These are phyloP conservation scores for Wallacemonas sp. DNA, from an alignment of 208 protist genomes.

Conservation along the genomic window DNA sequence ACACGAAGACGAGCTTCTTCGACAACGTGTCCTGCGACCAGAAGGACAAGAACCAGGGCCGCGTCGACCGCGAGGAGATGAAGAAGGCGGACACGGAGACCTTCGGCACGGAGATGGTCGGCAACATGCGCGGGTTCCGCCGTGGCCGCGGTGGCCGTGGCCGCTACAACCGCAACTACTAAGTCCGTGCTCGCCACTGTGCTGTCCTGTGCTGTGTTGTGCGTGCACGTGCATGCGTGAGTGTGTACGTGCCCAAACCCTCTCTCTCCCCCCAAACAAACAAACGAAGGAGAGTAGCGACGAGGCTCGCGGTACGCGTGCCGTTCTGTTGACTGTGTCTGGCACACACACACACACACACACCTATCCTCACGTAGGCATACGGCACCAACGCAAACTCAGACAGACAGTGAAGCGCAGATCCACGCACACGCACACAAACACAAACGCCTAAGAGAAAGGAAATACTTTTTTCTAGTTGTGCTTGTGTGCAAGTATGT, in stretches of 20 bases:
- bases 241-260: no score
- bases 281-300: no score
- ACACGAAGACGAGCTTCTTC: constrained; percentile 88
- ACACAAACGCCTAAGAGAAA: no score
- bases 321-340: no score
- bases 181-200: constrained; percentile 10
- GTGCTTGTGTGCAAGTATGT: constrained; percentile 1
- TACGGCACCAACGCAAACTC: no score
- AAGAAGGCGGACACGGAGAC: constrained; percentile 85
- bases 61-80: constrained; percentile 76
- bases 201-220: no score
- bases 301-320: no score
- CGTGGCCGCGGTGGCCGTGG: constrained; percentile 68
- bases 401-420: background rate
- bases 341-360: no score
- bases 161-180: constrained; percentile 68
- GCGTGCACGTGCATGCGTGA: no score
- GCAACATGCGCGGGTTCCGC: constrained; percentile 70
- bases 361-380: no score
- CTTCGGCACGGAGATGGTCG: constrained; percentile 85
- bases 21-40: constrained; percentile 86
- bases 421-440: constrained; percentile 1
- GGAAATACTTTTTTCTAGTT: constrained; percentile 25
- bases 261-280: no score
- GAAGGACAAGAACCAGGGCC: constrained; percentile 59